Evolutionary conservation across 225 moss, liverwort and hornwort species (phyloP).

Genomic region (Straminergon stramineum): DNA sequence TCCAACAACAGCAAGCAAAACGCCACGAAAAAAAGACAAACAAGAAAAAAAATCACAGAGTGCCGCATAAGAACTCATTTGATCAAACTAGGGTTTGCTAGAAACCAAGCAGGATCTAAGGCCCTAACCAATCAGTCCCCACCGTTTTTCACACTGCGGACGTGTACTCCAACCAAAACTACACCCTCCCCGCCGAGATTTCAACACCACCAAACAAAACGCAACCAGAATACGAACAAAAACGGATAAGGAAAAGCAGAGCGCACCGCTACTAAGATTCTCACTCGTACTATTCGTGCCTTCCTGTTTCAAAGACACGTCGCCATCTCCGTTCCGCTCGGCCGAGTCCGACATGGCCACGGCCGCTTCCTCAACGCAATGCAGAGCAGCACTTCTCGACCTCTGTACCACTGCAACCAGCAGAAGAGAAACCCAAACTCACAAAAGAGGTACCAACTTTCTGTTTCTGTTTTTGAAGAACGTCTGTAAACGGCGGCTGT

Average conservation of each 20-base stretch:
- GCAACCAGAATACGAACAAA: not conserved
- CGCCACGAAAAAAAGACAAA: not conserved
- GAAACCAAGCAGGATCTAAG: not conserved
- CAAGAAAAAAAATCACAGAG: not conserved
- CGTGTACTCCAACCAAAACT: not conserved
- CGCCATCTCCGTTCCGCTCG: slow-evolving; percentile 2
- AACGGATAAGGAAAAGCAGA: not conserved
- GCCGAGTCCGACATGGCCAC: slow-evolving; percentile 15
- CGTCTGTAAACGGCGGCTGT: not conserved
- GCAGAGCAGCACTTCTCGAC: not conserved
- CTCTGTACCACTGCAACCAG: not conserved
- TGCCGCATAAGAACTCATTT: not conserved
- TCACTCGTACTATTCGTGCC: slow-evolving; percentile 4
- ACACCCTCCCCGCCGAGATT: not conserved
- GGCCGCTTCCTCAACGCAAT: not conserved
- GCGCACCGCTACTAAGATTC: not conserved
- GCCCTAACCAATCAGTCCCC: not conserved
- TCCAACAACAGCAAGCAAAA: not conserved
- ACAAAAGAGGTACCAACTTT: not conserved
- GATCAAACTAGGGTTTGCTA: not conserved
- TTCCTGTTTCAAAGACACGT: not conserved
- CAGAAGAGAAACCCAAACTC: not conserved
- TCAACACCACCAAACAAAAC: not conserved
- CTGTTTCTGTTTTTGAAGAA: too few relatives aligned
- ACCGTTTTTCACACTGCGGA: not conserved